phyloP scores from a whole-genome alignment of 1,284 basidiomycete genomes.

The Porogramme epimiltina region DNA sequence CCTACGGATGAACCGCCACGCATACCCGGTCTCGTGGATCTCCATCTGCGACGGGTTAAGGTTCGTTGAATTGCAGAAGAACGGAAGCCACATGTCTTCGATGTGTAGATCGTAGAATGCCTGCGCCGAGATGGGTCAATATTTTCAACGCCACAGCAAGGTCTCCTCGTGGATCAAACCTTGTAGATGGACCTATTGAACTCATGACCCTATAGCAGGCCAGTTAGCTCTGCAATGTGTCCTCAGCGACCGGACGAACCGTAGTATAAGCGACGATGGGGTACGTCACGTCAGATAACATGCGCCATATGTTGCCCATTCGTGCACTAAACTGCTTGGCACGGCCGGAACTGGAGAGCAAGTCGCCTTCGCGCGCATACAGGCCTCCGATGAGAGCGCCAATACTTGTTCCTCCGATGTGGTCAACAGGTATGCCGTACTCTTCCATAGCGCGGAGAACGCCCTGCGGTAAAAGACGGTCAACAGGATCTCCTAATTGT shows the following conservation, averaged over 20 bases:
- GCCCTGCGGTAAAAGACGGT: slow-evolving; percentile 50
- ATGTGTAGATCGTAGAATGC: slow-evolving; percentile 94
- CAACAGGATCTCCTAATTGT: too few relatives aligned
- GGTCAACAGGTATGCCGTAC: slow-evolving; percentile 90
- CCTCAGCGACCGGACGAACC: slow-evolving; percentile 46
- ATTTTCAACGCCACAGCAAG: neutral
- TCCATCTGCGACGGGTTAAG: slow-evolving; percentile 98
- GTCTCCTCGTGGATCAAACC: slow-evolving; percentile 37
- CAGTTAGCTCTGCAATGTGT: slow-evolving; percentile 9
- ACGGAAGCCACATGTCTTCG: slow-evolving; percentile 99
- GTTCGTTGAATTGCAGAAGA: slow-evolving; percentile 99
- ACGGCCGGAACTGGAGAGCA: slow-evolving; percentile 84
- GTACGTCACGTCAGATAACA: slow-evolving; percentile 95
- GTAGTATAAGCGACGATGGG: slow-evolving; percentile 98
- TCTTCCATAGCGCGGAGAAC: slow-evolving; percentile 92
- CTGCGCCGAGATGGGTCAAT: slow-evolving; percentile 34
- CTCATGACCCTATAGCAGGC: slow-evolving; percentile 75
- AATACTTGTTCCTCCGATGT: slow-evolving; percentile 89
- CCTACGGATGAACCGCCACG: slow-evolving; percentile 86
- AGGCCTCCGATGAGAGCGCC: slow-evolving; percentile 95
- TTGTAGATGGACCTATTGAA: slow-evolving; percentile 88
- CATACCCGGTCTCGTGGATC: slow-evolving; percentile 95
- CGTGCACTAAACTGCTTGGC: slow-evolving; percentile 91
- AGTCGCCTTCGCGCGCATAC: slow-evolving; percentile 92
- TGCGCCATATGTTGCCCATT: slow-evolving; percentile 95